A percentile compares a stretch with the other conserved stretches of the same genome.
These are phyloP conservation scores for Boletus vermiculosoides DNA, from an alignment of 768 basidiomycete genomes.

Conservation along the genomic window DNA sequence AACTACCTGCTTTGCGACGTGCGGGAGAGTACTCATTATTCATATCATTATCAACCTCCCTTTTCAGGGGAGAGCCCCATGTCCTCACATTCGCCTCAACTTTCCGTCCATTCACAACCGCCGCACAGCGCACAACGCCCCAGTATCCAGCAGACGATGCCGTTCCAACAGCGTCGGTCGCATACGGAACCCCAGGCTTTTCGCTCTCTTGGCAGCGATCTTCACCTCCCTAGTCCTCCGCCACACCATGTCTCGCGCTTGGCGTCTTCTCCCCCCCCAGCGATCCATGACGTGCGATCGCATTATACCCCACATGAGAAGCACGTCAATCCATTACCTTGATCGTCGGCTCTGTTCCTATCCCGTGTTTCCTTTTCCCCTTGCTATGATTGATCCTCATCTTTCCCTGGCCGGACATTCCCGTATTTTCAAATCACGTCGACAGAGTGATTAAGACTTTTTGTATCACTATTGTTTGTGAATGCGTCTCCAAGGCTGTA, in stretches of 20 bases:
- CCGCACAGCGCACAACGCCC: slow-evolving; percentile 36
- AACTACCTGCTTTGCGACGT: slow-evolving; percentile 46
- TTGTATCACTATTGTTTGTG: slow-evolving; percentile 35
- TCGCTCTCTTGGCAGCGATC: slow-evolving; percentile 46
- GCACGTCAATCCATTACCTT: slow-evolving; percentile 47
- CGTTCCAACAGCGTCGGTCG: slow-evolving; percentile 57
- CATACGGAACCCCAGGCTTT: slow-evolving; percentile 57
- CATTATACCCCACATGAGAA: slow-evolving; percentile 44
- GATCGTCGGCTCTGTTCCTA: slow-evolving; percentile 28
- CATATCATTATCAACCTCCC: slow-evolving; percentile 51
- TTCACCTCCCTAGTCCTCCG: slow-evolving; percentile 48
- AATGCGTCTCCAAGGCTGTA: slow-evolving; percentile 21
- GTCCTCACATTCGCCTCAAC: slow-evolving; percentile 44
- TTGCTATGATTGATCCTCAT: slow-evolving; percentile 23
- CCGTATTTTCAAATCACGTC: slow-evolving; percentile 31
- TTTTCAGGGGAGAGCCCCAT: slow-evolving; percentile 45
- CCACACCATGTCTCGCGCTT: slow-evolving; percentile 42
- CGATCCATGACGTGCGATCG: slow-evolving; percentile 36
- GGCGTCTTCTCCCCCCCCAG: slow-evolving; percentile 43
- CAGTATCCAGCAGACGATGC: slow-evolving; percentile 42
- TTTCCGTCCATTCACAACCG: slow-evolving; percentile 36
- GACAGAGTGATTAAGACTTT: slow-evolving; percentile 26
- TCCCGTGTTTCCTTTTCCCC: slow-evolving; percentile 16
- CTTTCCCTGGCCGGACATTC: slow-evolving; percentile 24
- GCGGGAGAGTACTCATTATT: slow-evolving; percentile 49